A percentile compares a stretch with the other conserved stretches of the same genome.
phyloP scores from a whole-genome alignment of 148 eudicot genomes.

The Beta vulgaris region DNA sequence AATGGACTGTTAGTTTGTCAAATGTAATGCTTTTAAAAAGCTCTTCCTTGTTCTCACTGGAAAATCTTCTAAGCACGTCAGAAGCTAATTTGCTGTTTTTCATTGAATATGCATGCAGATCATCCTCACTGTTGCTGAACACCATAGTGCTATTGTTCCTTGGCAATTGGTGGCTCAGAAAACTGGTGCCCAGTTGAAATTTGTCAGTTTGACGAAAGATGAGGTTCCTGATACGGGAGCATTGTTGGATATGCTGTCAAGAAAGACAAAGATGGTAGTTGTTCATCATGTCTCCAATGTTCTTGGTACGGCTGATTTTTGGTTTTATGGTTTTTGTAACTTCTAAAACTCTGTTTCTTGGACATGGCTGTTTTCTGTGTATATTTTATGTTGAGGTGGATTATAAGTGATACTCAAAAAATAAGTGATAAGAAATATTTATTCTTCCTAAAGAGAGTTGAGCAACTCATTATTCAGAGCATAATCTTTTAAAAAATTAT shows the following conservation, averaged over 20 bases:
- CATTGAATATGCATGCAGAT: slow-evolving; percentile 45
- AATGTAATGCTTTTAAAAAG: no score
- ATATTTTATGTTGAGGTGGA: not conserved
- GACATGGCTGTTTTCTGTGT: not conserved
- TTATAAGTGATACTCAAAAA: not conserved
- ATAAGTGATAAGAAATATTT: not conserved
- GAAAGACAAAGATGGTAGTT: slow-evolving; percentile 74
- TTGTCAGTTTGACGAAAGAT: slow-evolving; percentile 58
- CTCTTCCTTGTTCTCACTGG: not conserved
- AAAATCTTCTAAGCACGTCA: not conserved
- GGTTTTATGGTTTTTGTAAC: slow-evolving; percentile 1
- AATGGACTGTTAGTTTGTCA: not conserved
- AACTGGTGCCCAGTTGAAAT: slow-evolving; percentile 78
- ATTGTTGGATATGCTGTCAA: slow-evolving; percentile 57
- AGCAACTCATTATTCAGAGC: no score
- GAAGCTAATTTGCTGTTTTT: not conserved
- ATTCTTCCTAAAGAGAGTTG: not conserved
- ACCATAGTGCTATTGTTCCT: slow-evolving; percentile 95
- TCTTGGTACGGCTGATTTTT: slow-evolving; percentile 49
- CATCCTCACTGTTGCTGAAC: slow-evolving; percentile 80
- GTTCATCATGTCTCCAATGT: slow-evolving; percentile 85
- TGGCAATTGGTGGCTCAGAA: slow-evolving; percentile 86
- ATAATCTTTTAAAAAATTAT: no score
- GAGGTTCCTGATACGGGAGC: slow-evolving; percentile 73
- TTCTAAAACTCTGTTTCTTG: not conserved